Evolutionary conservation across 768 basidiomycete species (phyloP).

Genomic region (Panaeolus papilionaceus): DNA sequence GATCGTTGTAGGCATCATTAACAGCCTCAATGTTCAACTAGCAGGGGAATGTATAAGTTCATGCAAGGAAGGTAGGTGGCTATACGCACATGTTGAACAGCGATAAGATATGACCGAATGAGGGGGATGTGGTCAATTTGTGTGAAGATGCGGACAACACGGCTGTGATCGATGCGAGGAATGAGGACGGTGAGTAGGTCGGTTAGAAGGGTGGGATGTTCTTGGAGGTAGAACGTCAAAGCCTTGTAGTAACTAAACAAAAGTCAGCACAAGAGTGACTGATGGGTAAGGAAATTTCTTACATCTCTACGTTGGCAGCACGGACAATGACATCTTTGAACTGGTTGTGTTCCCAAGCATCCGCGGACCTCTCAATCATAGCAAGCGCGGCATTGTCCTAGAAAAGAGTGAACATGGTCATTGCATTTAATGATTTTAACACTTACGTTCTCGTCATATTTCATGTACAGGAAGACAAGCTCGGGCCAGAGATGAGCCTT

Average conservation of each 20-base stretch:
- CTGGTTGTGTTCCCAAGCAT: constrained; percentile 99
- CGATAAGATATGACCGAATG: constrained; percentile 95
- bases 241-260: constrained; percentile 87
- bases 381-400: constrained; percentile 97
- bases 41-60: constrained; percentile 15
- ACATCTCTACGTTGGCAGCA: constrained; percentile 98
- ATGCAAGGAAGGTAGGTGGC: not conserved
- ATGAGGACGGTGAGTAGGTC: constrained; percentile 93
- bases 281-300: constrained; percentile 30
- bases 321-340: constrained; percentile 99
- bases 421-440: constrained; percentile 23
- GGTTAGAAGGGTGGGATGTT: constrained; percentile 92
- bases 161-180: constrained; percentile 92
- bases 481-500: constrained; percentile 98
- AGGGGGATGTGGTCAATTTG: constrained; percentile 96
- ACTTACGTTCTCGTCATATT: constrained; percentile 92
- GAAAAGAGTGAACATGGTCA: not conserved
- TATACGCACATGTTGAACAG: constrained; percentile 85
- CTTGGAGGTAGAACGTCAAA: constrained; percentile 91
- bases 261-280: constrained; percentile 13
- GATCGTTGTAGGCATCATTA: constrained; percentile 96
- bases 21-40: constrained; percentile 96
- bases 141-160: constrained; percentile 95
- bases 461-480: constrained; percentile 97
- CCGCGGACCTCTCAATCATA: constrained; percentile 98